A percentile compares a stretch with the other conserved stretches of the same genome.
These are phyloP conservation scores for Rosa multiflora DNA, from an alignment of 306 rosid genomes.

Conservation along the genomic window DNA sequence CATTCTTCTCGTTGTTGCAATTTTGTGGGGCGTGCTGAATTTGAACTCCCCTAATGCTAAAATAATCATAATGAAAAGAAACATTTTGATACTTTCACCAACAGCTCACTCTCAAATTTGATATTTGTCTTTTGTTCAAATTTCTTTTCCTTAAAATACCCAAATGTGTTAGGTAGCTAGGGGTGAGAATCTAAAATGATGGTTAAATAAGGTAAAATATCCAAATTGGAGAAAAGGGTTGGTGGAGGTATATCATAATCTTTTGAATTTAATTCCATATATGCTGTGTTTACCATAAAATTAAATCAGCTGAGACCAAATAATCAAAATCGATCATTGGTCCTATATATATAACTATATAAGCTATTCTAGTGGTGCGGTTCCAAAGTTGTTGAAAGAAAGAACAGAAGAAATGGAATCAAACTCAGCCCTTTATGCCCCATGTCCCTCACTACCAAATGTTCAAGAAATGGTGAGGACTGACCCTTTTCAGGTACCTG, in stretches of 20 bases:
- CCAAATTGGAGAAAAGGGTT: background rate
- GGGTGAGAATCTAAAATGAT: background rate
- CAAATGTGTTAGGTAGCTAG: background rate
- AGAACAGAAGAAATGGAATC: background rate
- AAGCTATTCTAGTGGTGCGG: background rate
- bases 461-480: conserved; percentile 40
- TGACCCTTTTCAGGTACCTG: conserved; percentile 29
- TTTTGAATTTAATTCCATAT: background rate
- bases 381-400: background rate
- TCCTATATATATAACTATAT: background rate
- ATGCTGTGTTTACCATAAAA: background rate
- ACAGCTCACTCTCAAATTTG: no score
- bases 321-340: background rate
- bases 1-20: no score
- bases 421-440: background rate
- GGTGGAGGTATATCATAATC: background rate
- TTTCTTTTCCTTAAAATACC: background rate
- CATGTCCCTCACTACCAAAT: background rate
- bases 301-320: background rate
- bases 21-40: no score
- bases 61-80: no score
- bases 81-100: no score
- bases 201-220: background rate
- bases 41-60: no score
- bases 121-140: background rate